A percentile compares a stretch with the other conserved stretches of the same genome.
Conservation (phyloP, 192 early-diverging fungal genomes). For the Rhizoclosmatium sp. region DNA sequence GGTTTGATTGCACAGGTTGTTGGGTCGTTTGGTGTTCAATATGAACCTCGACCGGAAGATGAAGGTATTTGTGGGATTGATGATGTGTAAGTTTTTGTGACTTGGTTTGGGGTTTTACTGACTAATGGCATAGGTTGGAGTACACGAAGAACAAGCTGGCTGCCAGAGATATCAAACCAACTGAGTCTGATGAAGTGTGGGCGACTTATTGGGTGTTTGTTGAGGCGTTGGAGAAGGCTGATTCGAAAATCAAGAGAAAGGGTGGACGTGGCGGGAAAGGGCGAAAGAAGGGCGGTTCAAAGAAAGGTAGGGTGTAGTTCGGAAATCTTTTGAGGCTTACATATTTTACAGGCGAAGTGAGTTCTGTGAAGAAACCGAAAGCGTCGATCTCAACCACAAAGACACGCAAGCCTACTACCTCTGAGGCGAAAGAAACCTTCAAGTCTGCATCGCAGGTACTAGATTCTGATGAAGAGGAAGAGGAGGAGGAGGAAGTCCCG, state of each 20-base stretch:
- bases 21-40: constrained; percentile 24
- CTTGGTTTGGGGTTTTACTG: background rate
- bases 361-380: too few relatives aligned
- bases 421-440: background rate
- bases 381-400: background rate
- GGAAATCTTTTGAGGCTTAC: too few relatives aligned
- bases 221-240: constrained; percentile 49
- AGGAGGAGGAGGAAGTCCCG: constrained; percentile 23
- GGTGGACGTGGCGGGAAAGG: background rate
- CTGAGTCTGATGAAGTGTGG: constrained; percentile 47
- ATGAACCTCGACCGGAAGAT: constrained; percentile 34
- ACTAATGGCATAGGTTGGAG: constrained; percentile 35
- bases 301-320: background rate
- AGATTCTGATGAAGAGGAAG: constrained; percentile 29
- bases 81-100: constrained; percentile 40
- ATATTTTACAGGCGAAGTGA: too few relatives aligned
- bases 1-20: constrained; percentile 44
- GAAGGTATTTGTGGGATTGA: constrained; percentile 41
- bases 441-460: background rate
- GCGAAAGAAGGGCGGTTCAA: constrained; percentile 24
- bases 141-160: constrained; percentile 34
- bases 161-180: constrained; percentile 43
- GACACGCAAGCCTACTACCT: background rate
- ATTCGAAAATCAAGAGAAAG: constrained; percentile 35
- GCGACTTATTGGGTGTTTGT: constrained; percentile 48